Base-by-base conservation (phyloP, 345 rosid genomes). In the Schrenkiella parvula region DNA sequence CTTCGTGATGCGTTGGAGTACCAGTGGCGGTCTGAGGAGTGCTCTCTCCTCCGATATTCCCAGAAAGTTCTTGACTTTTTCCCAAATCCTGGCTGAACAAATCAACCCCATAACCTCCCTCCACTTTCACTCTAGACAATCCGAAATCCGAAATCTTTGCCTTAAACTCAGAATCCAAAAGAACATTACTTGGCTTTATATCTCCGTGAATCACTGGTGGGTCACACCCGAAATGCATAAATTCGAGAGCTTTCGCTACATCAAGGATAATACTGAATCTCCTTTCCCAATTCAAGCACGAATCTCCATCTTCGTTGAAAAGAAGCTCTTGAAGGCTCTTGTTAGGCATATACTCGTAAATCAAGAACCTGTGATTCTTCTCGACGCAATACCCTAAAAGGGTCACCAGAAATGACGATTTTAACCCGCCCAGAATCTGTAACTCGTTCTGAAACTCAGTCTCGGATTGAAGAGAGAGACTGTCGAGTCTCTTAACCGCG, bases 151-250 rank as follows among this genome's bases (percentile, higher is more conserved):
- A 89, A 69, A 95, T 73, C 86, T 87, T 91, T n/a, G 92, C 97
- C 44, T 79, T 86, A 41, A 81, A 85, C 41, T 95, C 96, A 67
- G 89, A 83, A 74, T 92, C 97, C 2, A 95, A 89, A 71, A 95
- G 82, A 21, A 91, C 96, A 77, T 95, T 95, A 63, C 99, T 89
- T 0, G 99, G 99, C 83, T 95, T 95, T 9, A 95, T 80, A 60
- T 95, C 99, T 22, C 99, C 99, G 63, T 95, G 99, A 77, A 95
- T 88, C 77, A 95, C 96, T 0, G 98, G 96, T 8, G 97, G 99
- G 47, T 91, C 97, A 72, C 96, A 91, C 1, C 92, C 98, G 44
- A 84, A 78, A 73, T 95, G 99, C 82, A 95, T 66, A 72, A 82
- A 89, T 57, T 95, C 96, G 8, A 95, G 83, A 31, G 97, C 99